Percentiles rank a stretch among this genome's conserved stretches.
Conservation (phyloP, 495 filamentous ascomycete genomes). For the Podospora appendiculata region DNA sequence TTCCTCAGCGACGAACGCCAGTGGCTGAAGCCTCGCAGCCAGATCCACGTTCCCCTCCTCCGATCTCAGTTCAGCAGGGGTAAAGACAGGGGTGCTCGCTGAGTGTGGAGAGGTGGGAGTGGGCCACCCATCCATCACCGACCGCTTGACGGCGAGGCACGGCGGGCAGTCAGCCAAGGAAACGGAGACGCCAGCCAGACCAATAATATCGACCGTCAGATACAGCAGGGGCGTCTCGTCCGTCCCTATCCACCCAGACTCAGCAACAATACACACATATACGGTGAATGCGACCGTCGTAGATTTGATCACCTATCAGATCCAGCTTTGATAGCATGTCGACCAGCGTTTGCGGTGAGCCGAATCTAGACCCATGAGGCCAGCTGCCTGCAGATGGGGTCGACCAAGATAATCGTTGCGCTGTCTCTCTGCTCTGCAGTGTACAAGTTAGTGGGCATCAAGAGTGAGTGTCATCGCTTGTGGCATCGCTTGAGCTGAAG, state of each 20-base stretch:
- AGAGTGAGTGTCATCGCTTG: background rate
- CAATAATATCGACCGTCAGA: background rate
- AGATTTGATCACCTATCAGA: conserved; percentile 15
- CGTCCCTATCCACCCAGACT: background rate
- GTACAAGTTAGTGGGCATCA: background rate
- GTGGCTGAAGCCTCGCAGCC: background rate
- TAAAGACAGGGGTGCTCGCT: conserved; percentile 9
- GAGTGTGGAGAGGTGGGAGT: conserved; percentile 4
- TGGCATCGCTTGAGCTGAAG: conserved; percentile 3
- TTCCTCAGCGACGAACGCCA: background rate
- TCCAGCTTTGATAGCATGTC: conserved; percentile 8
- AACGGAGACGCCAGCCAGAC: background rate
- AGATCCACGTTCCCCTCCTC: conserved; percentile 6
- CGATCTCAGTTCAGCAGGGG: conserved; percentile 6
- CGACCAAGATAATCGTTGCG: background rate
- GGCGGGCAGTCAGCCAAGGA: background rate
- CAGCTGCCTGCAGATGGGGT: conserved; percentile 1
- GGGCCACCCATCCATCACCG: background rate
- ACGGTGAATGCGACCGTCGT: conserved; percentile 15
- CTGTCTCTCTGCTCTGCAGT: background rate
- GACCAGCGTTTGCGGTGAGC: conserved; percentile 1
- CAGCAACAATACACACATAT: background rate
- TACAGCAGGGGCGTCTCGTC: background rate
- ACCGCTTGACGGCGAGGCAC: background rate
- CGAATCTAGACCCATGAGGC: conserved; percentile 3